Conservation (phyloP, 1,139 yeast species). For the Williopsis jadinii region DNA sequence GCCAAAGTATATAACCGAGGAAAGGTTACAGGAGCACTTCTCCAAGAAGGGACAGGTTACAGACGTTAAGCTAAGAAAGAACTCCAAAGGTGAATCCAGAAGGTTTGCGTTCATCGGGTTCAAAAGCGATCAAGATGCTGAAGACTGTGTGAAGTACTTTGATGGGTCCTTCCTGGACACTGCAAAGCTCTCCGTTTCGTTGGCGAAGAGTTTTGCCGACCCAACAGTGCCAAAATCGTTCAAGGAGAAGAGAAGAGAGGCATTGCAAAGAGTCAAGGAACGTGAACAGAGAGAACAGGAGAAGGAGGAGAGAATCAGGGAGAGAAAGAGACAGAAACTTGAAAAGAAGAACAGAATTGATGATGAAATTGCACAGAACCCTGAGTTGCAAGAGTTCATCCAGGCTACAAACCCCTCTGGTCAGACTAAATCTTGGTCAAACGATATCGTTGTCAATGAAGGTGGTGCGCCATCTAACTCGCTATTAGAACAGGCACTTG, state of each 20-base stretch:
- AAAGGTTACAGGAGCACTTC: constrained; percentile 64
- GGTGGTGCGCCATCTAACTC: constrained; percentile 38
- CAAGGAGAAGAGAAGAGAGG: constrained; percentile 54
- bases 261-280: constrained; percentile 43
- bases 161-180: constrained; percentile 80
- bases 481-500: constrained; percentile 30
- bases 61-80: constrained; percentile 79
- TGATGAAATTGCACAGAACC: constrained; percentile 54
- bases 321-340: constrained; percentile 24
- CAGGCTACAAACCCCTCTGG: constrained; percentile 76
- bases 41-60: constrained; percentile 55
- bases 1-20: constrained; percentile 77
- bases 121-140: constrained; percentile 66
- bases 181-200: constrained; percentile 64
- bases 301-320: constrained; percentile 34
- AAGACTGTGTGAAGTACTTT: constrained; percentile 68
- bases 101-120: constrained; percentile 88
- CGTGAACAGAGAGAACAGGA: constrained; percentile 45
- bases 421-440: constrained; percentile 41
- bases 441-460: constrained; percentile 54
- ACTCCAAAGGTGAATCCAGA: constrained; percentile 79
- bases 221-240: constrained; percentile 72
- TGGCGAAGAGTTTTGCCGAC: constrained; percentile 83
- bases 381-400: constrained; percentile 70
- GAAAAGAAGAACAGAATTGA: constrained; percentile 34